Evolutionary conservation across 179 eudicot genomes (phyloP), one percentile per base, ranked within the genome.

Genomic region (Silene vulgaris): DNA sequence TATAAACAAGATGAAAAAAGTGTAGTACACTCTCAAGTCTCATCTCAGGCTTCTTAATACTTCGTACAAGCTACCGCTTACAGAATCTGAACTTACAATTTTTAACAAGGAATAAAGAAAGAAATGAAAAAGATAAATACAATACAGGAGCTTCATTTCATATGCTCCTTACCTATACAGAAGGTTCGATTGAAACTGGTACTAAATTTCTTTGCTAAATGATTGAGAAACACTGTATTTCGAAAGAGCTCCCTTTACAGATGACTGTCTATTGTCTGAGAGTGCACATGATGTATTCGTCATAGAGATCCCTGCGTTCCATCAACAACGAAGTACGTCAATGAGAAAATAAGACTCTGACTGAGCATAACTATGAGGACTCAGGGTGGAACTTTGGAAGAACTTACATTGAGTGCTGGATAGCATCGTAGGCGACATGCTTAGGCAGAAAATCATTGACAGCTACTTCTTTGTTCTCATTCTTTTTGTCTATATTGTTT

Each of bases 381-480:
- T 14, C 14, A 50, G 72, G 56, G 50, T 28, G 23, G 16, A 60
- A n/a, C n/a, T n/a, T n/a, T n/a, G n/a, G n/a, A n/a, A n/a, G 59
- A 56, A 20, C 87, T 88, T 88, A 92, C 96, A 88, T 89, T 75
- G 97, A 89, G 84, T 91, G 84, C 71, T 91, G 91, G 76, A 91
- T 91, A 52, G 92, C 91, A 2, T 91, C 95, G 75, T 65, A 69
- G 65, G 97, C 97, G 17, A 78, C 78, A 19, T 76, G 60, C 50
- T 89, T 72, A 30, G 97, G 95, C 52, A 91, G 85, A 78, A 93
- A 93, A 20, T 86, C 95, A 73, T 91, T 79, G 57, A 93, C 97
- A n/a, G 95, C 97, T 9, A 93, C 98, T 76, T 93, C 92, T 76
- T 93, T 93, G 85, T 91, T 89, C 83, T 92, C 97, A 61, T 92